These are phyloP conservation scores for Trypanosoma grayi DNA, from an alignment of 208 protist species.

Conservation along the genomic window DNA sequence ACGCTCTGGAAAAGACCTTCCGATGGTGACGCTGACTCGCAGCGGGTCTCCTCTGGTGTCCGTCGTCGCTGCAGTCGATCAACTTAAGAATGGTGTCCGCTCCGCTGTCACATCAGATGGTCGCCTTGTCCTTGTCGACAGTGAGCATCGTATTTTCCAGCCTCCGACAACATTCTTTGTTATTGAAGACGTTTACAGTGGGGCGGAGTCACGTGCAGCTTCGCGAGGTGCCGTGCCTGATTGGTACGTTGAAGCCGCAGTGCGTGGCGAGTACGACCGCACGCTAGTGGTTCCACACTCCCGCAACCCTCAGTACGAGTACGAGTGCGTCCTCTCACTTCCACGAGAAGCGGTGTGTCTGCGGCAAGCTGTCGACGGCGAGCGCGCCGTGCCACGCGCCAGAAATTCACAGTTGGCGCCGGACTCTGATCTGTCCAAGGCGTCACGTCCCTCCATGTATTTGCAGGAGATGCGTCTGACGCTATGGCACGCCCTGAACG, in stretches of 20 bases:
- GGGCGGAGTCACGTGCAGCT: constrained; percentile 19
- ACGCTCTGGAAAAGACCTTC: constrained; percentile 52
- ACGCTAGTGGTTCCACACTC: constrained; percentile 41
- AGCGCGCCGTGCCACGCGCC: neutral
- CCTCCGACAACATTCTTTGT: constrained; percentile 69
- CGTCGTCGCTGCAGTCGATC: constrained; percentile 12
- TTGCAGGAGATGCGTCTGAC: constrained; percentile 52
- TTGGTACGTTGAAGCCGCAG: constrained; percentile 65
- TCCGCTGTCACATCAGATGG: constrained; percentile 25
- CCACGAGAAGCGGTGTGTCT: constrained; percentile 35
- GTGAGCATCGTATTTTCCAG: constrained; percentile 36
- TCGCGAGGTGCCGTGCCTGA: constrained; percentile 36
- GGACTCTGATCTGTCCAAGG: neutral
- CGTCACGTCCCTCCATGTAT: constrained; percentile 21
- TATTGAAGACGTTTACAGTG: constrained; percentile 72
- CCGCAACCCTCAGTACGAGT: constrained; percentile 65
- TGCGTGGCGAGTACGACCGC: constrained; percentile 68
- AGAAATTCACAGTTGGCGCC: neutral
- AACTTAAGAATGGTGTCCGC: constrained; percentile 23
- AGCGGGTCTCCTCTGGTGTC: constrained; percentile 1
- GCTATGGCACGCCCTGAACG: constrained; percentile 40
- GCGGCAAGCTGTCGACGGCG: constrained; percentile 12
- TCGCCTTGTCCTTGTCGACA: constrained; percentile 19
- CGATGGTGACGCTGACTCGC: constrained; percentile 38
- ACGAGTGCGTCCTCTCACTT: constrained; percentile 66